Conservation (phyloP, 2,329 filamentous ascomycete species). For the Purpureocillium takamizusanense region DNA sequence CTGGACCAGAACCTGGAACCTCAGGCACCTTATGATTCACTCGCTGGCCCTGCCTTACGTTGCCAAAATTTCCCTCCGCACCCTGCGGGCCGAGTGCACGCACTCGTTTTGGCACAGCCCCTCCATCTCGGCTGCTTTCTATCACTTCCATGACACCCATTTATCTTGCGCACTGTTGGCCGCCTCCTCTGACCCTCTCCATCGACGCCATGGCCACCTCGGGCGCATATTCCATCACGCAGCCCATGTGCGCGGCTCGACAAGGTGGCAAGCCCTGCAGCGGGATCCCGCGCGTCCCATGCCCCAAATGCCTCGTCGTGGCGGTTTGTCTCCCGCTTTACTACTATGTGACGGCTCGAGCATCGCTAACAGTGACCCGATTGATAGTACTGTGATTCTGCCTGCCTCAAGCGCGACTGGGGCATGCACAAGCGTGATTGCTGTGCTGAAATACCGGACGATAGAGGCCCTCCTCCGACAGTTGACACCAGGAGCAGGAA, state of each 20-base stretch:
- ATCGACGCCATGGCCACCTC: background rate
- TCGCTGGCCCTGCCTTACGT: too few species aligned
- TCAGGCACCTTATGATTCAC: too few species aligned
- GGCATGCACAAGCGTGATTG: constrained; percentile 6
- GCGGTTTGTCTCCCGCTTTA: constrained; percentile 7
- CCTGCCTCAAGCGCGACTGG: constrained; percentile 9
- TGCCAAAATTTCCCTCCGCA: too few species aligned
- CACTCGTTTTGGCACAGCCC: too few species aligned
- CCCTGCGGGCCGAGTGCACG: too few species aligned
- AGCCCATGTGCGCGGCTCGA: constrained; percentile 6
- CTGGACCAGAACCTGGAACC: too few species aligned
- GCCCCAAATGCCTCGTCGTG: constrained; percentile 11
- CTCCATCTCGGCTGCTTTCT: too few species aligned
- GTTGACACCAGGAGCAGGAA: background rate
- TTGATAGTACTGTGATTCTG: constrained; percentile 12
- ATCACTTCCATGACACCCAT: too few species aligned
- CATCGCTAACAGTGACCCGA: background rate
- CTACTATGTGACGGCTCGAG: background rate
- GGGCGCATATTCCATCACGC: background rate
- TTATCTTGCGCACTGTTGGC: too few species aligned
- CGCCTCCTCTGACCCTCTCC: too few species aligned
- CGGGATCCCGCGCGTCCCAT: constrained; percentile 4
- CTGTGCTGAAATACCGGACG: background rate
- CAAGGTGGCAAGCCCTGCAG: constrained; percentile 2
- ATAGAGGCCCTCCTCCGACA: background rate